Base-by-base conservation (phyloP, 805 yeast genomes). In the Myxozyma kluyveri region DNA sequence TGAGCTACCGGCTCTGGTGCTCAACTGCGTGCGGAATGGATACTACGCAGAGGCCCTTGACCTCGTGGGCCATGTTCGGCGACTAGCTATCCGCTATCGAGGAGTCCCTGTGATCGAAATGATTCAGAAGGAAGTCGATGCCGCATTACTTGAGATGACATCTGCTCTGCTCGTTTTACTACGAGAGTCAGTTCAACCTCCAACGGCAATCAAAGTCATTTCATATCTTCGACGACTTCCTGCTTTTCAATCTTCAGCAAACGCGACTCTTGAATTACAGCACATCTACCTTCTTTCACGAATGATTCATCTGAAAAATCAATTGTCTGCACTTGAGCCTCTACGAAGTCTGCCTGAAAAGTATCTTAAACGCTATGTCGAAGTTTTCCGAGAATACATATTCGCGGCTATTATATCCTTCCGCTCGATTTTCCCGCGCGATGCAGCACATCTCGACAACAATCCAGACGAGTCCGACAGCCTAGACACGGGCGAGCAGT, bases 41-140 rank as follows among this genome's bases (percentile, higher is more conserved):
- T 86, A 86, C 63, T 93, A 90, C 65, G 85, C 88, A 31, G 96
- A 89, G 63, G 89, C 96, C 7, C 76, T 91, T 32, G 96, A 91
- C 65, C 78, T 91, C 12, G 84, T 89, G 10, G 77, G 85, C 27
- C 82, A 86, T 62, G 81, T 86, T 0, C 77, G 83, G 56, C 75
- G 95, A 49, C 72, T 93, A 22, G 72, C 77, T 0, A 79, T 82
- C 17, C 74, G 95, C 52, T 90, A 84, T 66, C 87, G 89, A 5
- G 76, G 77, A 39, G 68, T 83, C 6, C 66, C 70, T 1, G 63
- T 85, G 1, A 77, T 88, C 32, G 71, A 68, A 18, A 69, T 73
- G 36, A 78, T 87, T 36, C 79, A 77, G 45, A 59, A 60, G 9
- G 89, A 85, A 60, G 78, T 82, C 47, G 66, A 71, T 42, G 69